Evolutionary conservation across 225 moss, liverwort and hornwort genomes (phyloP).

Genomic region (Polytrichum commune): DNA sequence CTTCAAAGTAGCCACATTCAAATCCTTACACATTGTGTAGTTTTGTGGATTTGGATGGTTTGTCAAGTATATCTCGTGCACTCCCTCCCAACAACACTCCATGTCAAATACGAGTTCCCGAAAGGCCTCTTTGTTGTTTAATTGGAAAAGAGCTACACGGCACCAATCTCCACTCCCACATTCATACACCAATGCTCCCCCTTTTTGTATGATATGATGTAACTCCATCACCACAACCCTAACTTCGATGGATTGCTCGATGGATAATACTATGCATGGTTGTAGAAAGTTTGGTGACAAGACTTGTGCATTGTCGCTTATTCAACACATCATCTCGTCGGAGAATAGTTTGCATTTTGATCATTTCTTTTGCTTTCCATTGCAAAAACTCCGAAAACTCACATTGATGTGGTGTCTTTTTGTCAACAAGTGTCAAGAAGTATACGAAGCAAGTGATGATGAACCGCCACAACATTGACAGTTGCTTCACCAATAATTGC

Average conservation of each 20-base stretch:
- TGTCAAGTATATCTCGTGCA: background rate
- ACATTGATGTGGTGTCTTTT: background rate
- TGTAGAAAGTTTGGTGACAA: background rate
- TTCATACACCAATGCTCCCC: background rate
- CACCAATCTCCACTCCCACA: background rate
- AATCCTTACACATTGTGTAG: too few relatives aligned
- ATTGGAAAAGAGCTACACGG: background rate
- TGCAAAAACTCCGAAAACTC: background rate
- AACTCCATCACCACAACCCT: background rate
- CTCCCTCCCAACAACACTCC: background rate
- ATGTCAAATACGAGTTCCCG: background rate
- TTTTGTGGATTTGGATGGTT: background rate
- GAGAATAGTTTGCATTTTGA: background rate
- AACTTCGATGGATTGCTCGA: background rate
- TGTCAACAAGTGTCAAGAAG: background rate
- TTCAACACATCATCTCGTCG: background rate
- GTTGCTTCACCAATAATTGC: background rate
- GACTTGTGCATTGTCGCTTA: constrained; percentile 1
- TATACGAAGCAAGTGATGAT: too few relatives aligned
- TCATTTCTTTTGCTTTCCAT: background rate
- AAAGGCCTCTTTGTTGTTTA: background rate
- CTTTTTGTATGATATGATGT: background rate
- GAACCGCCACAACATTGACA: background rate
- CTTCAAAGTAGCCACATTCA: too few relatives aligned
- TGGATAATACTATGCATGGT: background rate